Conservation (phyloP, 2,329 filamentous ascomycete genomes). For the Alternaria infectoria region DNA sequence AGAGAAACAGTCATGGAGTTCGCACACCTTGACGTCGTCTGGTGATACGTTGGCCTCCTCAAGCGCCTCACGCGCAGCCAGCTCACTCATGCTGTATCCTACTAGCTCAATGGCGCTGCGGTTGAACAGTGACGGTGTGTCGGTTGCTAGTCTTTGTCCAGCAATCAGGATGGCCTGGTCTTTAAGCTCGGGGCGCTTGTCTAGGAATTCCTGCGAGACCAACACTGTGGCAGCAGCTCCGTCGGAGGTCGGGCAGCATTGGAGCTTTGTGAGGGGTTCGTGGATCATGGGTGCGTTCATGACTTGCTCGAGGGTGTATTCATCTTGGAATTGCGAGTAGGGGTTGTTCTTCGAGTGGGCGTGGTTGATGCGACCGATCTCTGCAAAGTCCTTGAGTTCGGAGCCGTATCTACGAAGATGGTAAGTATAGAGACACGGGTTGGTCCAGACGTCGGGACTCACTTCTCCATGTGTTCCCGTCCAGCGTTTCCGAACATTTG, state of each 20-base stretch:
- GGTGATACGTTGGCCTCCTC: slow-evolving; percentile 72
- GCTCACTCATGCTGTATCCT: slow-evolving; percentile 82
- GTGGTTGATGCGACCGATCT: slow-evolving; percentile 93
- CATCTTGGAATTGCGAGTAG: slow-evolving; percentile 96
- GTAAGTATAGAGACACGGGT: slow-evolving; percentile 15
- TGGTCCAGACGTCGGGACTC: slow-evolving; percentile 32
- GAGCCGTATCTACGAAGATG: slow-evolving; percentile 73
- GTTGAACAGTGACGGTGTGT: slow-evolving; percentile 79
- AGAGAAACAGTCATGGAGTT: slow-evolving; percentile 96
- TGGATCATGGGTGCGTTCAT: slow-evolving; percentile 77
- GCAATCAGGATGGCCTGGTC: slow-evolving; percentile 86
- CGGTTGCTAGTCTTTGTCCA: slow-evolving; percentile 86
- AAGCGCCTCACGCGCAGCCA: slow-evolving; percentile 73
- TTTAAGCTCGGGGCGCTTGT: slow-evolving; percentile 80
- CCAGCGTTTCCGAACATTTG: slow-evolving; percentile 97
- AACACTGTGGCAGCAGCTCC: slow-evolving; percentile 87
- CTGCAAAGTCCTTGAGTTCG: slow-evolving; percentile 83
- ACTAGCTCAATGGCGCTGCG: slow-evolving; percentile 83
- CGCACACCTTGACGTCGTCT: slow-evolving; percentile 79
- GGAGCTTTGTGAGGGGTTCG: slow-evolving; percentile 91
- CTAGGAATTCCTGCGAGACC: slow-evolving; percentile 87
- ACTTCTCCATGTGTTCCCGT: slow-evolving; percentile 93
- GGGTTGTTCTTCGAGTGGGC: slow-evolving; percentile 90
- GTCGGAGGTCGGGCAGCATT: slow-evolving; percentile 96
- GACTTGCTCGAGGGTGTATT: slow-evolving; percentile 87